Base-by-base conservation (phyloP, 306 rosid species). In the Fagus crenata region DNA sequence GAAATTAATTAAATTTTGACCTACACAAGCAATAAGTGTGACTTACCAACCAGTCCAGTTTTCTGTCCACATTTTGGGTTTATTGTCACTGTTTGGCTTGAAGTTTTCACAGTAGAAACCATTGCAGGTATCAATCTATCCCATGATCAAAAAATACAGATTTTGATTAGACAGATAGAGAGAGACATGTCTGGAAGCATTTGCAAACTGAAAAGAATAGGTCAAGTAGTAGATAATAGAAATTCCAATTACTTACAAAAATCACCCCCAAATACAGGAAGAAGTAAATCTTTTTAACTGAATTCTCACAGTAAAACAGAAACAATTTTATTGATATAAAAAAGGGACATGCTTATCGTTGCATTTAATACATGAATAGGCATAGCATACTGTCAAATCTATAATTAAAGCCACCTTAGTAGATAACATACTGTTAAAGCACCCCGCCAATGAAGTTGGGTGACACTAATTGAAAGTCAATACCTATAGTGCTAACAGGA, bases 61-160 rank as follows among this genome's bases (percentile, higher is more conserved):
- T 80, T 96, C 99, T 6, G 99, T 96, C 97, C 97, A 96, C 91
- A 96, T 87, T 81, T 93, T 96, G 73, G 99, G 99, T 76, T 89
- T 96, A 71, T 87, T 82, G 12, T 67, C 42, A 80, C 84, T 72
- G 88, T 93, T 92, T 41, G 99, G 98, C 14, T 73, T 87, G 78
- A 85, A 96, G 64, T 87, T 89, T 78, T 96, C 98, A 67, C 98
- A 96, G 84, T 96, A 96, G 79, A 67, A 96, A 7, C 88, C 99
- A 81, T 96, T 96, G 88, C 98, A 96, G 64, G 99, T 85, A 70
- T 93, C 89, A 72, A 93, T 96, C 99, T 96, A 86, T 79, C 60
- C 31, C 77, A 76, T 18, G 36, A 73, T 40, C 28, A 6, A 72
- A 58, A 72, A 68, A 67, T 33, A 53, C 32, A 76, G 72, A 63